Base-by-base conservation (phyloP, 441 rosid species). In the Eruca vesicaria region DNA sequence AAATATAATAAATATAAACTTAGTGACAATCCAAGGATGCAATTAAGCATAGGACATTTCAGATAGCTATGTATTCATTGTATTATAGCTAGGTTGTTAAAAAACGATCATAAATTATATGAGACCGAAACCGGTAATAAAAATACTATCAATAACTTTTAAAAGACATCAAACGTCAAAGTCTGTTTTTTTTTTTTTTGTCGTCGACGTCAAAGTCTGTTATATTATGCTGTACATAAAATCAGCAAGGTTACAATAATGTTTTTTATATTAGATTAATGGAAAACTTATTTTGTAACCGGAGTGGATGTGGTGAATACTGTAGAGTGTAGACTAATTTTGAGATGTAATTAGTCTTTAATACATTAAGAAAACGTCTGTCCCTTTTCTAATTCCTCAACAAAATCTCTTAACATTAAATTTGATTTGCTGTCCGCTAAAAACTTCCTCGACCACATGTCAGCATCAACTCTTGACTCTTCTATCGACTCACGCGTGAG, bases 371-470 rank as follows among this genome's bases (percentile, higher is more conserved):
- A 59, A 50, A 9, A 19, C 7, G 14, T n/a, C 1, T 3, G 14
- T 61, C 12, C 1, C 18, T 74, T n/a, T 14, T 4, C 20, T 15
- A 59, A 38, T 6, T 5, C 32, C 35, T 32, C 29, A 55, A 63
- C 59, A 38, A 55, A 62, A 35, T n/a, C 6, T 63, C 21, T 55
- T 21, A 65, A 26, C 48, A 77, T 63, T 71, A 16, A 77, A 14
- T 1, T 7, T 9, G 9, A 66, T 59, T 66, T 71, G 80, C 76
- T 77, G 80, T 71, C 63, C 60, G 19, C 12, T 26, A 26, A 28
- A 75, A 18, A n/a, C 26, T 14, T 45, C 7, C 15, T 45, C 35
- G 77, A 66, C 78, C 67, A 67, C 62, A 52, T 74, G 67, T 68
- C 63, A 48, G 60, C 68, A 74, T 29, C 63, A 76, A 76, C 41